phyloP scores from a whole-genome alignment of 1,139 yeast genomes.

The Saccharomycopsis hybrid region DNA sequence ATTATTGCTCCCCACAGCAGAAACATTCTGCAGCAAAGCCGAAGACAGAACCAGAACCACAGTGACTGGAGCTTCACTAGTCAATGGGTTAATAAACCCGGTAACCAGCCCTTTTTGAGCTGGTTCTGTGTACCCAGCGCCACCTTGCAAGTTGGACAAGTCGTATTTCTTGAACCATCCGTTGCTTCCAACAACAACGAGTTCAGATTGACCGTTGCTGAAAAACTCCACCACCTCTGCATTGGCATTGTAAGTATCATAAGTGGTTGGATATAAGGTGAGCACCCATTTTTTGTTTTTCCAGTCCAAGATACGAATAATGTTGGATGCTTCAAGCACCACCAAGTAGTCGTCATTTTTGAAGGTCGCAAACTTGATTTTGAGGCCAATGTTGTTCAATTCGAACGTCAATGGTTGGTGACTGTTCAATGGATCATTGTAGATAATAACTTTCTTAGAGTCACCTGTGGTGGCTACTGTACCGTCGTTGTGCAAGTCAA shows the following conservation, averaged over 20 bases:
- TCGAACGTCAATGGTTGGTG: not conserved
- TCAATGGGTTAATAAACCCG: slow-evolving; percentile 6
- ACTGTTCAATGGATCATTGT: not conserved
- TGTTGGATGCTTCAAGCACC: slow-evolving; percentile 11
- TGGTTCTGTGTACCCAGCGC: slow-evolving; percentile 12
- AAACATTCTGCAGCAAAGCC: no score
- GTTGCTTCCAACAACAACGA: slow-evolving; percentile 9
- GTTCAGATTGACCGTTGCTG: slow-evolving; percentile 1
- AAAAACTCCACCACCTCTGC: slow-evolving; percentile 9
- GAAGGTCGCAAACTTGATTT: slow-evolving; percentile 10
- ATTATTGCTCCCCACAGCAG: no score
- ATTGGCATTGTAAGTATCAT: slow-evolving; percentile 1
- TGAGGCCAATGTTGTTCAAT: slow-evolving; percentile 4
- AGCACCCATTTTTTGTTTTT: not conserved
- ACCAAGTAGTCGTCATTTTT: slow-evolving; percentile 5
- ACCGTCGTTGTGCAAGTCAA: slow-evolving; percentile 12
- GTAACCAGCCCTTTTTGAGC: slow-evolving; percentile 4
- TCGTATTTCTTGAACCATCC: slow-evolving; percentile 15
- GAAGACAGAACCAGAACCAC: no score
- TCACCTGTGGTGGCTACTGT: slow-evolving; percentile 10
- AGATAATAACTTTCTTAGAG: slow-evolving; percentile 2
- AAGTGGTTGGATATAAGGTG: slow-evolving; percentile 10
- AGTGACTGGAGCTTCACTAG: slow-evolving; percentile 1
- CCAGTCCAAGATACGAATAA: slow-evolving; percentile 10
- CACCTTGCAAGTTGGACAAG: slow-evolving; percentile 5